Base-by-base conservation (phyloP, 306 rosid species). In the Crotalaria pallida region DNA sequence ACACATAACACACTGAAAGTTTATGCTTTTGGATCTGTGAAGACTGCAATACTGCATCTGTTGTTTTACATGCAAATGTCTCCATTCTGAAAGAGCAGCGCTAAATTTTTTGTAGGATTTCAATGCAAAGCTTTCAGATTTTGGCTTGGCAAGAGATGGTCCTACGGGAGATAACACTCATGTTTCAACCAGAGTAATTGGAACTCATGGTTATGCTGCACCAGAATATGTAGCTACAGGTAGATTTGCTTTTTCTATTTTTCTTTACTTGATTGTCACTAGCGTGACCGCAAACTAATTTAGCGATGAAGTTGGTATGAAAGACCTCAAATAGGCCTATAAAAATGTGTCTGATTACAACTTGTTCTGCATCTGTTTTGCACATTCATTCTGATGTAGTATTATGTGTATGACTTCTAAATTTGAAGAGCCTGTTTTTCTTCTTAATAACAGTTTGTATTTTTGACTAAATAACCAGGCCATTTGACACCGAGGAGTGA, bases 141-240 rank as follows among this genome's bases (percentile, higher is more conserved):
- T 94, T 33, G 97, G 98, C 38, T 84, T 94, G 75, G 98, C 98
- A 71, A 94, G 97, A 72, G 98, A 94, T 71, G 97, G 97, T n/a
- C 97, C 97, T 7, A 94, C 96, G 1, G 97, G 98, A 56, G 98
- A 94, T 48, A 90, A 90, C 58, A 90, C 98, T 79, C 98, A 94
- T 43, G 98, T 94, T 47, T 94, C 98, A 7, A 94, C 98, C 67
- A 68, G 97, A 84, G 75, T 94, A 26, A 81, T 94, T 43, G 97
- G 97, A 80, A 90, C 98, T 27, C 88, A 81, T 68, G 98, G 98
- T 65, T 94, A 94, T 51, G 98, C 98, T 40, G 98, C 98, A 13
- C 98, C 98, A 8, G 98, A 94, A 74, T 94, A 94, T 70, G 88
- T 90, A 53, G 96, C 97, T 26, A 90, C 98, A 79, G 98, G 98